A percentile compares a stretch with the other conserved stretches of the same genome.
Conservation (phyloP, 768 basidiomycete genomes). For the Kockovaella imperatae region DNA sequence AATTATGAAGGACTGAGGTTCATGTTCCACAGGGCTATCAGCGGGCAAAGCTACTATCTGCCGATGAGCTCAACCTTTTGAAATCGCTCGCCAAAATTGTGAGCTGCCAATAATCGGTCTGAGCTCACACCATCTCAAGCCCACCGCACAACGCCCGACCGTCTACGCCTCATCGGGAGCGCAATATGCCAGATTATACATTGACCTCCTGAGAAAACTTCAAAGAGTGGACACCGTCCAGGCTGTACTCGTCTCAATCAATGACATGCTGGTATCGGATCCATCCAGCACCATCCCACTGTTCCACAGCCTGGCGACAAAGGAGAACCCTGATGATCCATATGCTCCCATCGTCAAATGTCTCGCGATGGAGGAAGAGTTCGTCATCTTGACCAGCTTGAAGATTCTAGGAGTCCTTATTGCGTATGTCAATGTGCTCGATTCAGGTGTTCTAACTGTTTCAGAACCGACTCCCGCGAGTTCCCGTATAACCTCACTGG, state of each 20-base stretch:
- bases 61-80: slow-evolving; percentile 75
- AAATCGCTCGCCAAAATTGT: slow-evolving; percentile 76
- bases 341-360: slow-evolving; percentile 51
- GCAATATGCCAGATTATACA: slow-evolving; percentile 78
- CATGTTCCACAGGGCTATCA: slow-evolving; percentile 67
- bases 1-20: not conserved
- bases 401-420: slow-evolving; percentile 83
- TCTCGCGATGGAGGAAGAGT: slow-evolving; percentile 81
- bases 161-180: slow-evolving; percentile 72
- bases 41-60: slow-evolving; percentile 79
- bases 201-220: slow-evolving; percentile 81
- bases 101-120: slow-evolving; percentile 42
- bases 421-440: slow-evolving; percentile 50
- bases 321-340: slow-evolving; percentile 21
- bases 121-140: slow-evolving; percentile 11
- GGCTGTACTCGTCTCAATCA: slow-evolving; percentile 68
- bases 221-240: slow-evolving; percentile 65
- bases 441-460: not conserved
- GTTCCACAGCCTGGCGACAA: slow-evolving; percentile 29
- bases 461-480: slow-evolving; percentile 40
- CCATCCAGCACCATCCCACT: slow-evolving; percentile 31
- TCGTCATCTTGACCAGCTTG: slow-evolving; percentile 81
- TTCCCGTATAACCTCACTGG: slow-evolving; percentile 24
- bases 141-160: slow-evolving; percentile 50
- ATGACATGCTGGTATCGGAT: slow-evolving; percentile 57